Evolutionary conservation across 2,329 filamentous ascomycete species (phyloP), one percentile per base, ranked within the genome.

Genomic region (Epichloe coenophiala): DNA sequence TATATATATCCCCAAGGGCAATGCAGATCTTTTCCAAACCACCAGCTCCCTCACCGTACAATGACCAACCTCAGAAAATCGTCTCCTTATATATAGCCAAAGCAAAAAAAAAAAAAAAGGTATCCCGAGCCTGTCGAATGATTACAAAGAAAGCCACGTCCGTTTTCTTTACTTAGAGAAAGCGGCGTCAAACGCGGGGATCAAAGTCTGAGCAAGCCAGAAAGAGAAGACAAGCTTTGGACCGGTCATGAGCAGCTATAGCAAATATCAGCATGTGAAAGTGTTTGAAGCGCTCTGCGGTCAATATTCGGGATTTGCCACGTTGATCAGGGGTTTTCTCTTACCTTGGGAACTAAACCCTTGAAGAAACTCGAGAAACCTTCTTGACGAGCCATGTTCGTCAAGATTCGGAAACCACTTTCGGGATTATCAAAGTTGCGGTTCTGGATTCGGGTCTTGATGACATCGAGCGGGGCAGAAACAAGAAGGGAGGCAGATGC

Each of bases 141-240:
- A 48, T 11, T 23, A 33, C 17, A 19, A 46, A 31, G 15, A 21
- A 41, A 45, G 21, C 15, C n/a, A 3, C 6, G 31, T 31, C 44
- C 37, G 8, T 27, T 17, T 49, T 42, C n/a, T 48, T 33, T 42
- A 45, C 43, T 47, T 51, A 17, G 52, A 49, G 51, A 77, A 60
- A 56, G 69, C 69, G 52, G 59, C 65, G 59, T 81, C 87, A 68
- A 97, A 97, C 39, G 89, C 85, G 48, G 93, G 93, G 65, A 98
- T 98, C 62, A 98, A 76, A 33, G 93, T 97, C 76, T 98, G 93
- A 52, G 93, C 93, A 65, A 98, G 81, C 93, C 93, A 98, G 83
- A 98, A 98, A 54, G 90, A 96, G 76, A 98, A 98, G 56, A 97
- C 93, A 54, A 98, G 79, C 80, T 98, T 98, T 56, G 93, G 93